Percentiles rank a stretch among this genome's conserved stretches.
phyloP scores from a whole-genome alignment of 1,284 basidiomycete species.

The Inonotus hispidus region DNA sequence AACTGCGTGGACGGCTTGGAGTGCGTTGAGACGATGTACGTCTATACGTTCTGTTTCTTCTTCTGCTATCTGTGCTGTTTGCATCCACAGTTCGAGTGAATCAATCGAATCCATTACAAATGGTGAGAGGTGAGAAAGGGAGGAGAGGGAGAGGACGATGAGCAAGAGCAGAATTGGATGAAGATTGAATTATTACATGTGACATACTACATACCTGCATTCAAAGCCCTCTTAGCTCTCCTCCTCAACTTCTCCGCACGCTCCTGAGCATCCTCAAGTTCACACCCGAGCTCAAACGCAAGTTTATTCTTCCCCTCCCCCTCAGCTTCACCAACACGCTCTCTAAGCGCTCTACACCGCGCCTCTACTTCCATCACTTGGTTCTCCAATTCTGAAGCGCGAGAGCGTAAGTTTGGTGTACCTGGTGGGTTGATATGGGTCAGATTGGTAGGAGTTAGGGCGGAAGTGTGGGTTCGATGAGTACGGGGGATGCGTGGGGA shows the following conservation, averaged over 20 bases:
- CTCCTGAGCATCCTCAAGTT: constrained; percentile 7
- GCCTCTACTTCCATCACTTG: constrained; percentile 8
- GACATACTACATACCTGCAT: constrained; percentile 3
- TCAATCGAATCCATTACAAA: too few relatives aligned
- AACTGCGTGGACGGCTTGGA: constrained; percentile 60
- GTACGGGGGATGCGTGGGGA: not conserved
- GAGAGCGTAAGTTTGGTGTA: not conserved
- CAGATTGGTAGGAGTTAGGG: too few relatives aligned
- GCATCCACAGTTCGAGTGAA: constrained; percentile 28
- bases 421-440: too few relatives aligned
- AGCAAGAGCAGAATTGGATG: constrained; percentile 20
- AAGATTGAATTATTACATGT: too few relatives aligned
- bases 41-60: constrained; percentile 48
- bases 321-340: constrained; percentile 1
- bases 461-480: not conserved
- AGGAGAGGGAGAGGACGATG: too few relatives aligned
- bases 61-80: constrained; percentile 36
- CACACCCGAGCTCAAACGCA: constrained; percentile 8
- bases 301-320: not conserved
- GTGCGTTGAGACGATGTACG: constrained; percentile 70
- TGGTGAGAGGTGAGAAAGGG: not conserved
- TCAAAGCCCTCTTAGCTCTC: constrained; percentile 13
- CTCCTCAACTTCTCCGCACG: constrained; percentile 2
- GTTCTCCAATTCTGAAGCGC: constrained; percentile 5
- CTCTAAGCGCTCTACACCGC: not conserved